A percentile compares a stretch with the other conserved stretches of the same genome.
Conservation (phyloP, 164 flowering plant genomes). For the Liriodendron chinense region DNA sequence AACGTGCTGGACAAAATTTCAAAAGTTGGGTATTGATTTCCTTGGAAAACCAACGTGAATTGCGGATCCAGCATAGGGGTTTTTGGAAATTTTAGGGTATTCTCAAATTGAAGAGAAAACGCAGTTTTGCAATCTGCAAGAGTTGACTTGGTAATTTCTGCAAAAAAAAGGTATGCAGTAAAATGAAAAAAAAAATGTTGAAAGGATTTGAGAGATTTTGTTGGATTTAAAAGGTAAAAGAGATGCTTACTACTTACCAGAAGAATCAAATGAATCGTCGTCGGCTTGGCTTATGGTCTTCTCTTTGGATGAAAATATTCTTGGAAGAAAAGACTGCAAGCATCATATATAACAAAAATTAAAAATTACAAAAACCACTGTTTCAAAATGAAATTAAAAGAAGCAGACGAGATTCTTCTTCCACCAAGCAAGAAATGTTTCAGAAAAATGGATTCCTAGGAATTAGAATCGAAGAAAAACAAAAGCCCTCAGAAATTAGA, state of each 20-base stretch:
- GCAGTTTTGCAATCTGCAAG: not conserved
- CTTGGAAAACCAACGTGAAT: not conserved
- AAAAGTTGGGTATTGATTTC: not conserved
- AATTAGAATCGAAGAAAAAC: not conserved
- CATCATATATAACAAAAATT: not conserved
- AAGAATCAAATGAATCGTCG: slow-evolving; percentile 11
- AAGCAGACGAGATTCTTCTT: not conserved
- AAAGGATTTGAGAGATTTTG: not conserved
- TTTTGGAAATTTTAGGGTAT: not conserved
- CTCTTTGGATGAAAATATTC: slow-evolving; percentile 15
- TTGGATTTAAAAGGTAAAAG: not conserved
- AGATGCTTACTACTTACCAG: slow-evolving; percentile 14
- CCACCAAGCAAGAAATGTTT: slow-evolving; percentile 2
- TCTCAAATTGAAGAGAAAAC: not conserved
- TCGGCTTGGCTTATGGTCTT: slow-evolving; percentile 9
- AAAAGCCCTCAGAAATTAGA: not conserved
- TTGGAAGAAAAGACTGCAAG: slow-evolving; percentile 23
- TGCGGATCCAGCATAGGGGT: not conserved
- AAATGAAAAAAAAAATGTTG: not conserved
- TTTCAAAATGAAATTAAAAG: not conserved
- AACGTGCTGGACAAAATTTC: not conserved
- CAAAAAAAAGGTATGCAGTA: not conserved
- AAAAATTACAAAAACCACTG: not conserved
- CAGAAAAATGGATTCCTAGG: not conserved
- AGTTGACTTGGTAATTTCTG: not conserved